Conservation (phyloP, 176 grass and related monocot genomes). For the Zoysia japonica region DNA sequence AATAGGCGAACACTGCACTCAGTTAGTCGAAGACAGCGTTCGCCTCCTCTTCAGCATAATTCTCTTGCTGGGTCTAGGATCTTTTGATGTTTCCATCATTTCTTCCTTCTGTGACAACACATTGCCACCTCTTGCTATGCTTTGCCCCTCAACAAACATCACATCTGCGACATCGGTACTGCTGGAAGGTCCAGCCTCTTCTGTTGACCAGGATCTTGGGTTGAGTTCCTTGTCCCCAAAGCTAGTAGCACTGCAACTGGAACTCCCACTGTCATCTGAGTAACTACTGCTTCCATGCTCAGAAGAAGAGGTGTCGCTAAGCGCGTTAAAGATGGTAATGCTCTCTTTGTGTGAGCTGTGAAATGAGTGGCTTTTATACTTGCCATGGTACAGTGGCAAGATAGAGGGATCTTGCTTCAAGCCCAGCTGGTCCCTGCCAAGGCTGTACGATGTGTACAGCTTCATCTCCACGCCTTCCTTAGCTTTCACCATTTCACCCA, state of each 20-base stretch:
- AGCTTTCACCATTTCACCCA: slow-evolving; percentile 73
- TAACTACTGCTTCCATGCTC: slow-evolving; percentile 44
- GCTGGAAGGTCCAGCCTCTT: slow-evolving; percentile 50
- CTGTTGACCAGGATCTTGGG: slow-evolving; percentile 5
- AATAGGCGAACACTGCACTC: not conserved
- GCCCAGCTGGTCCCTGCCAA: slow-evolving; percentile 50
- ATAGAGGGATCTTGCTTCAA: slow-evolving; percentile 45
- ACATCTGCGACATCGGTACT: slow-evolving; percentile 30
- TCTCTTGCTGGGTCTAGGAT: slow-evolving; percentile 24
- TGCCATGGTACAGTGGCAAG: slow-evolving; percentile 63
- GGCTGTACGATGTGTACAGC: slow-evolving; percentile 60
- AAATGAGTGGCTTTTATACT: slow-evolving; percentile 74
- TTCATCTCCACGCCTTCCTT: slow-evolving; percentile 71
- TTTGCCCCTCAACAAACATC: slow-evolving; percentile 34
- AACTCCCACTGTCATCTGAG: slow-evolving; percentile 31
- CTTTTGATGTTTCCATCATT: slow-evolving; percentile 13
- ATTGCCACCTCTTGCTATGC: slow-evolving; percentile 13
- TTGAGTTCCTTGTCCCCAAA: slow-evolving; percentile 34
- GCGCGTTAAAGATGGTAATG: slow-evolving; percentile 53
- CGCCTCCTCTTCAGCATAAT: slow-evolving; percentile 57
- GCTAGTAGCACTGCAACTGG: slow-evolving; percentile 35
- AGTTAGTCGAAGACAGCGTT: slow-evolving; percentile 56
- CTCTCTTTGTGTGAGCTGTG: slow-evolving; percentile 52
- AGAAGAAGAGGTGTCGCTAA: slow-evolving; percentile 50
- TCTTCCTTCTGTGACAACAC: not conserved